Evolutionary conservation across 2,329 filamentous ascomycete genomes (phyloP), one percentile per base, ranked within the genome.

Genomic region (Shiraia sp.): DNA sequence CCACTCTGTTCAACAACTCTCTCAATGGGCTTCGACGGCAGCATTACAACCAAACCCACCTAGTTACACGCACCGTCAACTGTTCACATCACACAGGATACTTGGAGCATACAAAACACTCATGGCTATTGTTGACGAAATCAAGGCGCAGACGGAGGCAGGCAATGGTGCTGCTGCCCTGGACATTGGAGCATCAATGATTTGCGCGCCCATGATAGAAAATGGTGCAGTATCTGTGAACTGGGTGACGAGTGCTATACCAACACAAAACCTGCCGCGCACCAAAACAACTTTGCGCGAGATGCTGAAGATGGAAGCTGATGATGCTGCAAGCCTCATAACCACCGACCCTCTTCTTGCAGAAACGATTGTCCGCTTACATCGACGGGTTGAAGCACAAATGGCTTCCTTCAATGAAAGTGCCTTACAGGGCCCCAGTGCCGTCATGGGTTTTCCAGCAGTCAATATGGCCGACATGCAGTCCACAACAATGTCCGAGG

Each of bases 41-140:
- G 65, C 66, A 3, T 72, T 79, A 14, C 76, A 72, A 47, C 74
- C 77, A 38, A 73, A 75, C 2, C 79, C 79, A 6, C 77, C 86
- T 0, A 76, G 79, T 9, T 92, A 91, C 63, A 88, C 85, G 0
- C 86, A 90, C 60, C 81, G 85, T 4, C 84, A 87, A 50, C 72
- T 90, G 2, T 76, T 88, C 7, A 76, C 79, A 0, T 81, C 79
- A 0, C 66, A 81, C 25, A 78, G 79, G 40, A 72, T 87, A 23
- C 69, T 87, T 1, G 86, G 86, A 0, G 79, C 85, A 0, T 79
- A 75, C 43, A 74, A 77, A 4, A 70, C 88, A 0, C 68, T 92
- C 1, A 66, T 75, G 2, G 69, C 82, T 5, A 79, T 92, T 15
- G 61, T 89, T 9, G 82, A 89, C 6, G 87, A 90, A 53, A 69